A percentile compares a stretch with the other conserved stretches of the same genome.
phyloP scores from a whole-genome alignment of 768 basidiomycete species.

The Tubosaeta sp. region DNA sequence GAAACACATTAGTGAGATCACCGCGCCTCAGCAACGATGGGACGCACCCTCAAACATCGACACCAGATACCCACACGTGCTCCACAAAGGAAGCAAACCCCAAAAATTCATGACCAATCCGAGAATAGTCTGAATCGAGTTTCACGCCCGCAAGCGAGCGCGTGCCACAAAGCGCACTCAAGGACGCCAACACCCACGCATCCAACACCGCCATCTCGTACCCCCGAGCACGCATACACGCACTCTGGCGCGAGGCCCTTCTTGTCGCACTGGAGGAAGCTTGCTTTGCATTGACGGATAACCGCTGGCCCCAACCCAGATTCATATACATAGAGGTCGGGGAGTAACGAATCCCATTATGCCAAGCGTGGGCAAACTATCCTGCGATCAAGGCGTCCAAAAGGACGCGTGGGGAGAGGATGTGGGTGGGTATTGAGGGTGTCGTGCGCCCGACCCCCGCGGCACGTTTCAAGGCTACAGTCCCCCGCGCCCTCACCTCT shows the following conservation, averaged over 20 bases:
- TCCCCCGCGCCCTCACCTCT: constrained; percentile 17
- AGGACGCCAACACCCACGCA: constrained; percentile 11
- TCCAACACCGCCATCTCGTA: constrained; percentile 15
- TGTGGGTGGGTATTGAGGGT: neutral
- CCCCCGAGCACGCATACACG: constrained; percentile 10
- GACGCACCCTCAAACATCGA: neutral
- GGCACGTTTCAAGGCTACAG: constrained; percentile 47
- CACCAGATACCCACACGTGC: neutral
- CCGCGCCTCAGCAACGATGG: neutral
- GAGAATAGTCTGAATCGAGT: constrained; percentile 34
- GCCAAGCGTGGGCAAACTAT: neutral
- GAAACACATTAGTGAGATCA: neutral
- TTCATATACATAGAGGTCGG: no score
- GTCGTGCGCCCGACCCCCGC: constrained; percentile 47
- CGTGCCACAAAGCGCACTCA: constrained; percentile 29
- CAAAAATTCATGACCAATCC: constrained; percentile 23
- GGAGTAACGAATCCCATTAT: neutral
- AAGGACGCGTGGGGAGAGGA: constrained; percentile 16
- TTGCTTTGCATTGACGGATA: no score
- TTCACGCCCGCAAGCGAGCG: constrained; percentile 15
- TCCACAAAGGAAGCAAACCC: constrained; percentile 5
- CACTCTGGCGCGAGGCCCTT: neutral
- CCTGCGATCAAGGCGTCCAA: constrained; percentile 13
- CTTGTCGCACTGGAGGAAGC: neutral
- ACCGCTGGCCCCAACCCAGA: no score